These are phyloP conservation scores for Zygnema circumcarinatum DNA, from an alignment of 139 green algal species.

Conservation along the genomic window DNA sequence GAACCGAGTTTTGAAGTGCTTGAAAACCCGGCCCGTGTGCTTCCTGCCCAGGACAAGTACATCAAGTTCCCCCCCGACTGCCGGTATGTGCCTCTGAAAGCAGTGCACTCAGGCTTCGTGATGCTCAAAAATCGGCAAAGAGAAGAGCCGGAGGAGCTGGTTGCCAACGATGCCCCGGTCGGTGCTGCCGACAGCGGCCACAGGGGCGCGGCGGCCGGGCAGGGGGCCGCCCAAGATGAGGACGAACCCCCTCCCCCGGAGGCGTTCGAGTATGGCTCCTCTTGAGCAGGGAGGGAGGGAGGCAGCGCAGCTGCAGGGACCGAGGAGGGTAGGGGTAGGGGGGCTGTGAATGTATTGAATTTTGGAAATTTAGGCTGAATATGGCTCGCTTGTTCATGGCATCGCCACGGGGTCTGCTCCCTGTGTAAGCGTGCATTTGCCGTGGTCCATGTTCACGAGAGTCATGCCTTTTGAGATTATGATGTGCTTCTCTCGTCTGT, in stretches of 20 bases:
- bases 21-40: conserved; percentile 86
- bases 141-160: conserved; percentile 60
- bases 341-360: too few species aligned
- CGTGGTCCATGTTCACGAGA: too few species aligned
- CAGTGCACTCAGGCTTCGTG: conserved; percentile 69
- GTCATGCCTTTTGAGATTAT: too few species aligned
- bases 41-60: conserved; percentile 79
- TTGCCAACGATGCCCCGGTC: conserved; percentile 59
- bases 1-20: conserved; percentile 78
- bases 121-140: conserved; percentile 70
- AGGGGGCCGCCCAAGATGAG: conserved; percentile 19
- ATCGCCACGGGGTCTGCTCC: too few species aligned
- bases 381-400: too few species aligned
- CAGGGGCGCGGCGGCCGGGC: conserved; percentile 38
- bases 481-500: too few species aligned
- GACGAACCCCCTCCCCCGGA: conserved; percentile 30
- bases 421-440: too few species aligned
- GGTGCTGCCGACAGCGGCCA: not conserved
- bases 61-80: conserved; percentile 64
- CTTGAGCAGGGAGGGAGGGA: too few species aligned
- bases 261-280: conserved; percentile 7
- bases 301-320: too few species aligned
- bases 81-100: conserved; percentile 67
- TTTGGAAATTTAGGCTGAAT: too few species aligned
- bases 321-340: too few species aligned